Evolutionary conservation across 805 yeast genomes (phyloP), one percentile per base, ranked within the genome.

Genomic region (Candida maltosa): DNA sequence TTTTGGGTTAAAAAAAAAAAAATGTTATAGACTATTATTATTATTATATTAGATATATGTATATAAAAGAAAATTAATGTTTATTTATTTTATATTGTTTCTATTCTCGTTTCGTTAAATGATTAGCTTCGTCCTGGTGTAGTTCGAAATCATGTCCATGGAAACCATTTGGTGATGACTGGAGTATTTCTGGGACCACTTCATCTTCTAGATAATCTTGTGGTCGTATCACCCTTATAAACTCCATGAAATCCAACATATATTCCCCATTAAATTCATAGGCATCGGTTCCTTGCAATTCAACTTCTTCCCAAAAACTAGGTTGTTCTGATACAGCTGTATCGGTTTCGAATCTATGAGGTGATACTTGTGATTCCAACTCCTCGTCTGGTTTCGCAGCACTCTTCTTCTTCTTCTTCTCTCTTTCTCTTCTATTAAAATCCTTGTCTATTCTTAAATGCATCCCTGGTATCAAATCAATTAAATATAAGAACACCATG

Each of bases 211-310:
- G 37, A 40, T 45, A 63, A 41, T 66, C 71, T 18, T 56, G 56
- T 0, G 73, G 71, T 34, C 49, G 49, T 10, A 63, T 39, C 0
- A 56, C 54, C 34, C 57, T 57, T 33, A 65, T 63, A 42, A 60
- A 65, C 40, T 66, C 71, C 52, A 62, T 55, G 35, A 57, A 67
- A 45, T 66, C 72, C 59, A 54, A 54, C 40, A 56, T 48, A 35
- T 52, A 64, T 41, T 67, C 73, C 15, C 69, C 66, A 39, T 61
- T 56, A 35, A 65, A 60, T 38, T 65, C 71, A 41, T 57, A 63
- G 28, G 49, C 42, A 38, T 67, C 73, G 2, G 68, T 41, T 2
- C 73, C 73, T 35, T 52, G 31, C 6, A 66, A 32, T 42, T 67
- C 73, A 3, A 43, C 48, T 23, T 42, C 42, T 38, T 64, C 69